Percentiles rank a stretch among this genome's conserved stretches.
Evolutionary conservation across 106 monocot genomes (phyloP).

Genomic region (Triglochin maritima): DNA sequence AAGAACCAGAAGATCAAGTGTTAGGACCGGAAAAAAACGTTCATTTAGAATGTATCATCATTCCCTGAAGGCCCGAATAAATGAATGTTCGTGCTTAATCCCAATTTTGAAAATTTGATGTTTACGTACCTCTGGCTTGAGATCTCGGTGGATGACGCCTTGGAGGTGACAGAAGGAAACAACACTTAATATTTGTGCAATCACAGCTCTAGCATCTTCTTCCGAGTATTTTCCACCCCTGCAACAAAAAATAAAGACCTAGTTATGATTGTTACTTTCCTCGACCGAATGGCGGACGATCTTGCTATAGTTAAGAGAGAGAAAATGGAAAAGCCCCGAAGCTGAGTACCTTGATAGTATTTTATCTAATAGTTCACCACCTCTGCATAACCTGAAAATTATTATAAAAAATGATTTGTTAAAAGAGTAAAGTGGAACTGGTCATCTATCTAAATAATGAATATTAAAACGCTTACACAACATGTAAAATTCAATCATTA

Average conservation of each 20-base stretch:
- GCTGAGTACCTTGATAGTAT: slow-evolving; percentile 68
- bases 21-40: neutral
- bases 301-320: too few species aligned
- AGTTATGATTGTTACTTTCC: too few species aligned
- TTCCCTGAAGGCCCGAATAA: neutral
- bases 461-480: too few species aligned
- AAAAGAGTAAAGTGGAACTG: too few species aligned
- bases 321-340: too few species aligned
- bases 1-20: neutral
- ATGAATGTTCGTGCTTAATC: neutral
- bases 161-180: slow-evolving; percentile 77
- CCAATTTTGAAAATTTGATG: neutral
- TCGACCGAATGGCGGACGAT: neutral
- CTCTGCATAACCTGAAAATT: slow-evolving; percentile 76
- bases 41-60: neutral
- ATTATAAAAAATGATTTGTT: too few species aligned
- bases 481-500: too few species aligned
- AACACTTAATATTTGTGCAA: slow-evolving; percentile 65
- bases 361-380: slow-evolving; percentile 88
- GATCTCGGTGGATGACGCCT: slow-evolving; percentile 79
- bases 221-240: slow-evolving; percentile 87
- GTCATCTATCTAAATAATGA: neutral
- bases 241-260: slow-evolving; percentile 6
- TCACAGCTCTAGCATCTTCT: slow-evolving; percentile 62
- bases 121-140: slow-evolving; percentile 72